These are phyloP conservation scores for Rossbeevera mucosa DNA, from an alignment of 768 basidiomycete genomes.

Conservation along the genomic window DNA sequence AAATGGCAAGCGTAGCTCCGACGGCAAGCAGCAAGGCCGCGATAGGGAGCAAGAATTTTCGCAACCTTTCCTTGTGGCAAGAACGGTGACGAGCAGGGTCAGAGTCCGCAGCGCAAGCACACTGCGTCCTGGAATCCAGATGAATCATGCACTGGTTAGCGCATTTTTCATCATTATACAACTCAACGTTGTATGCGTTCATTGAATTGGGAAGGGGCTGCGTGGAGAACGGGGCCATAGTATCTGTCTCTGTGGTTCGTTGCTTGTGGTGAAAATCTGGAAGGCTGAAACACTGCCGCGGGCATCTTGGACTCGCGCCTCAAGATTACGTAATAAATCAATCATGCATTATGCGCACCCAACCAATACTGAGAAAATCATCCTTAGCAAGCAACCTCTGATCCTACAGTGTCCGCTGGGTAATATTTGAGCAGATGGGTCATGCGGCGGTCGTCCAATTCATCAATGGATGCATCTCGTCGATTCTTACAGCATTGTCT, in stretches of 20 bases:
- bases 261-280: conserved; percentile 3
- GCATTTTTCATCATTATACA: conserved; percentile 12
- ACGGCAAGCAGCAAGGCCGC: conserved; percentile 31
- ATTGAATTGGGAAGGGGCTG: conserved; percentile 27
- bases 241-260: conserved; percentile 5
- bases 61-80: conserved; percentile 31
- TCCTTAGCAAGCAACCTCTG: no score
- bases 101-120: conserved; percentile 19
- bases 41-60: conserved; percentile 34
- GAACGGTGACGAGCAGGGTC: conserved; percentile 24
- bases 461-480: no score
- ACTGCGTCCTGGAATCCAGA: conserved; percentile 14
- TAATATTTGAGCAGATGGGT: no score
- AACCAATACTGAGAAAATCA: no score
- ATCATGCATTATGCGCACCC: no score
- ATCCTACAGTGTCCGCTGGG: no score
- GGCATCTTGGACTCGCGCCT: no score
- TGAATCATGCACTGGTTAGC: conserved; percentile 24
- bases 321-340: neutral
- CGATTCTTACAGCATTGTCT: no score
- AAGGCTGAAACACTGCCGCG: neutral
- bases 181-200: conserved; percentile 10
- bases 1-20: conserved; percentile 29
- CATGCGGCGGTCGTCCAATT: no score
- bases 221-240: conserved; percentile 25